Evolutionary conservation across 2,329 filamentous ascomycete genomes (phyloP), one percentile per base, ranked within the genome.

Genomic region (Chrysoporthe cubensis): DNA sequence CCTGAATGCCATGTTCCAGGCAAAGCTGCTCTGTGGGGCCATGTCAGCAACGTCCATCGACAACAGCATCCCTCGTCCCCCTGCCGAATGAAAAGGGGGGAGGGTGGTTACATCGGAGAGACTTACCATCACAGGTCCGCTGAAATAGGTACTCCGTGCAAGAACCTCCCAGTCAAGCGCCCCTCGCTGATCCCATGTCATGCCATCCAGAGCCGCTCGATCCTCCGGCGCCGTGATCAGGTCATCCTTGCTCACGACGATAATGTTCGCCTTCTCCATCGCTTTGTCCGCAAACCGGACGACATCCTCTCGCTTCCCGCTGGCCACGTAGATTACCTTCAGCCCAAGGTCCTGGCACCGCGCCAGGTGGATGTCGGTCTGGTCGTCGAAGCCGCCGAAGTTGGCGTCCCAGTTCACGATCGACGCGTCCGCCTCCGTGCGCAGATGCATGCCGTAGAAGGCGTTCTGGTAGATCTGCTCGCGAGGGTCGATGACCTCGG

Each of bases 361-460:
- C 14, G 46, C 48, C 11, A 66, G 34, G 42, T 66, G 57, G 11
- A 43, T 21, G n/a, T 44, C 58, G 26, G 65, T 56, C 48, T 66
- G 65, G 3, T 5, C 26, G 13, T 62, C 58, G 40, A 62, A 66
- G 1, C 26, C 48, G 6, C 58, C 65, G 40, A 54, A 66, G 8
- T 46, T 9, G 9, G 50, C 14, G 6, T 44, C 59, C 59, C 42
- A 48, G 42, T 42, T 46, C n/a, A 46, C 59, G 11, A 18, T 16
- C 9, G 59, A 16, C 3, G 62, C 62, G 37, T 70, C 71, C 34
- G 70, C 67, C 50, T 66, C 65, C 8, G 65, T 66, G 16, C 65
- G 58, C 50, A 66, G 48, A 40, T 66, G 65, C 59, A 66, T 57
- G 42, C 65, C 65, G 14, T 56, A 66, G 58, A 56, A 66, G 16